Conservation (phyloP, 2,329 filamentous ascomycete genomes). For the Fusarium verticillioides region DNA sequence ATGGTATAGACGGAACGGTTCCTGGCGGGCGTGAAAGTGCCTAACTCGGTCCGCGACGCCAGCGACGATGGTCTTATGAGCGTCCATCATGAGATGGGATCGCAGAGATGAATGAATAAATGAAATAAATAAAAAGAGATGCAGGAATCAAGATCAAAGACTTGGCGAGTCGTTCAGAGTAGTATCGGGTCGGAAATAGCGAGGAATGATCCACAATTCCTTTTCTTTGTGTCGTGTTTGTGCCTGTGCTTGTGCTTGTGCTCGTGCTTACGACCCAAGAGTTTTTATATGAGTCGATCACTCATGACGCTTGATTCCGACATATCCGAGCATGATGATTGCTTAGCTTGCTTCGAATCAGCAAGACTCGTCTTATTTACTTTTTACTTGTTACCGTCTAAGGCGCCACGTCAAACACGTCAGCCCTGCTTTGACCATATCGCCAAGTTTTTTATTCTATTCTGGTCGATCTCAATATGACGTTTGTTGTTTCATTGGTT, state of each 20-base stretch:
- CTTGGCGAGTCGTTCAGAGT: constrained; percentile 28
- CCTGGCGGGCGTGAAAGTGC: constrained; percentile 55
- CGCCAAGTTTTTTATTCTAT: constrained; percentile 28
- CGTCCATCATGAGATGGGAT: constrained; percentile 50
- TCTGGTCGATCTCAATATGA: constrained; percentile 24
- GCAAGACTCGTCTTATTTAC: constrained; percentile 2
- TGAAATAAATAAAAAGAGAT: background rate
- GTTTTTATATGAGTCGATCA: constrained; percentile 9
- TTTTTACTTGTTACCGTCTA: background rate
- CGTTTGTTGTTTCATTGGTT: constrained; percentile 26
- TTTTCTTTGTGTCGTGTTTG: background rate
- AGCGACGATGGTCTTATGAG: constrained; percentile 57
- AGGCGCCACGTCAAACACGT: constrained; percentile 39
- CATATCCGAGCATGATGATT: constrained; percentile 20
- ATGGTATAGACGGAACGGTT: constrained; percentile 79
- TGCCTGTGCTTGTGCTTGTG: background rate
- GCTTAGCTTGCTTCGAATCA: constrained; percentile 8
- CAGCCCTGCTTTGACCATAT: constrained; percentile 36
- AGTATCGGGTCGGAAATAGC: constrained; percentile 30
- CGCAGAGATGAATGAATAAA: background rate
- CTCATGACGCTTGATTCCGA: constrained; percentile 25
- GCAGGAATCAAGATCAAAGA: background rate
- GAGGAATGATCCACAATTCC: constrained; percentile 30
- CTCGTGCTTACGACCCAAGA: constrained; percentile 8
- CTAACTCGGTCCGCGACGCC: constrained; percentile 56